Percentiles rank a stretch among this genome's conserved stretches.
Conservation (phyloP, 257 asterid species). For the Prunella vulgaris region DNA sequence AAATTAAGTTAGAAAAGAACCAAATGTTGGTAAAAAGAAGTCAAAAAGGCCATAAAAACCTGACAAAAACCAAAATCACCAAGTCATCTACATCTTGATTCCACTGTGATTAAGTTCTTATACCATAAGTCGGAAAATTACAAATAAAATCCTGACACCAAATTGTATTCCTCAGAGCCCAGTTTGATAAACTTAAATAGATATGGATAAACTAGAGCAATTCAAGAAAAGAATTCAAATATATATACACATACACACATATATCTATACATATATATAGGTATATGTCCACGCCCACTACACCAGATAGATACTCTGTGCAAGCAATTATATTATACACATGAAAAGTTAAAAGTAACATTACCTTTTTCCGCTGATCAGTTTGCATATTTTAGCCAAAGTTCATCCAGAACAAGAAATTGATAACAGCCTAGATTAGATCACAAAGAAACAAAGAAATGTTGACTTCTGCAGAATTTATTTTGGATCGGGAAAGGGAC, state of each 20-base stretch:
- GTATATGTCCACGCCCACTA: background rate
- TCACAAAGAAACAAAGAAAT: constrained; percentile 28
- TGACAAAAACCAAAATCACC: background rate
- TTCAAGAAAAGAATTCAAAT: constrained; percentile 1
- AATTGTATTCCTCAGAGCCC: background rate
- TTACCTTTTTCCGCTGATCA: constrained; percentile 82
- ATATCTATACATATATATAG: background rate
- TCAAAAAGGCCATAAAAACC: constrained; percentile 6
- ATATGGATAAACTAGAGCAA: background rate
- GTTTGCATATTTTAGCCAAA: constrained; percentile 59
- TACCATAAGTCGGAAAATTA: constrained; percentile 6
- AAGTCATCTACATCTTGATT: constrained; percentile 6
- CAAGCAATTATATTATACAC: background rate
- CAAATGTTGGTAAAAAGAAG: constrained; percentile 1
- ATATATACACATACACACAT: background rate
- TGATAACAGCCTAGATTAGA: constrained; percentile 27
- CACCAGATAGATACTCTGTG: background rate
- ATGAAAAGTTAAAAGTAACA: background rate
- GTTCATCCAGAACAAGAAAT: constrained; percentile 43
- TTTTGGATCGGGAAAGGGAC: constrained; percentile 30
- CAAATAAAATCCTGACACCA: background rate
- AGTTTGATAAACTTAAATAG: background rate
- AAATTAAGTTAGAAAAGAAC: background rate
- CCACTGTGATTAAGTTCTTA: background rate
- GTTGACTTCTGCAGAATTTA: constrained; percentile 19